These are phyloP conservation scores for Geotrichum candidum DNA, from an alignment of 1,139 yeast genomes.

Conservation along the genomic window DNA sequence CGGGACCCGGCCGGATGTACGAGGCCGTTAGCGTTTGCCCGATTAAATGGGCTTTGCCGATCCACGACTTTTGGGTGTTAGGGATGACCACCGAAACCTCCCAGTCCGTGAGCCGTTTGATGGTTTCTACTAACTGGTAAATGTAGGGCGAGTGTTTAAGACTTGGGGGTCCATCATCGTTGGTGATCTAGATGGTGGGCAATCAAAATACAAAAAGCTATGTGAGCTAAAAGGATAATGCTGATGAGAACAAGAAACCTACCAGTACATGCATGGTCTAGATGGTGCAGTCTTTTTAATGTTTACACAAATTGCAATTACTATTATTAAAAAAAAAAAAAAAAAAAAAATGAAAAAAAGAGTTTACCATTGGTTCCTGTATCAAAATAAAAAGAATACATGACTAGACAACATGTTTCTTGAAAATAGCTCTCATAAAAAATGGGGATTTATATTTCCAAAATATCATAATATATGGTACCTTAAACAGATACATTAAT, in stretches of 20 bases:
- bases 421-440: too few species aligned
- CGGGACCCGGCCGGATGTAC: conserved; percentile 40
- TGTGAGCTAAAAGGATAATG: neutral
- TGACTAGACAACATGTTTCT: too few species aligned
- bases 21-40: conserved; percentile 65
- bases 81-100: conserved; percentile 82
- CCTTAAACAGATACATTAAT: too few species aligned
- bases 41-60: conserved; percentile 93
- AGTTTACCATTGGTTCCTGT: too few species aligned
- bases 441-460: too few species aligned
- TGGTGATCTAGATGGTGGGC: conserved; percentile 45
- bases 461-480: too few species aligned
- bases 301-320: neutral
- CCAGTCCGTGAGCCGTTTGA: conserved; percentile 67
- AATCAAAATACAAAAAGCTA: neutral
- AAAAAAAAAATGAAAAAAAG: conserved; percentile 2
- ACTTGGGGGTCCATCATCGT: conserved; percentile 94
- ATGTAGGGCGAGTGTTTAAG: conserved; percentile 79
- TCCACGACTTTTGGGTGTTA: conserved; percentile 67
- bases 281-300: neutral
- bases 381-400: too few species aligned
- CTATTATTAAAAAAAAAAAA: conserved; percentile 4
- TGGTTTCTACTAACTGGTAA: conserved; percentile 69
- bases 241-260: neutral
- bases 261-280: conserved; percentile 24